Base-by-base conservation (phyloP, 768 basidiomycete genomes). In the Ramaria sp. region DNA sequence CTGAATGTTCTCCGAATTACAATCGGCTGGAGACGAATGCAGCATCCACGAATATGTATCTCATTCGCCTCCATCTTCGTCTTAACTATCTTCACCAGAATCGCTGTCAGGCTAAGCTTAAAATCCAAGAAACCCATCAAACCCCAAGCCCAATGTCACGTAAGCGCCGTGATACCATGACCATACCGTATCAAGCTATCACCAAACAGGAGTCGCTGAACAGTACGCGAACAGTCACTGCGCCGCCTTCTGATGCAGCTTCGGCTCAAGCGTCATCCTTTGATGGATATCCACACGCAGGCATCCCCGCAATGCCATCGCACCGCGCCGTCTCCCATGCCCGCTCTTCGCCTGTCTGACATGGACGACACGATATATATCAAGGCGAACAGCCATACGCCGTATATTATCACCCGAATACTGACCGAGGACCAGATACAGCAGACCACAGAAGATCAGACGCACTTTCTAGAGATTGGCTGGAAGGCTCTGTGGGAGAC, bases 211-310 rank as follows among this genome's bases (percentile, higher is more conserved):
- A 75, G 15, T 87, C 85, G 1, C 70, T 69, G 18, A 85, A 81
- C 63, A 89, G 87, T 58, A 74, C 86, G 28, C 76, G 78, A 16
- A 90, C 88, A 0, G 81, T 90, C 18, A 57, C 59, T 12, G 59
- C 58, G 15, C 22, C 51, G n/a, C 48, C 30, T n/a, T 25, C 47
- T 32, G 28, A 48, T 24, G n/a, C 53, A 4, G 18, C 51, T 3
- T 32, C 30, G 34, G n/a, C 16, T 7, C 16, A 41, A 16, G 13
- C 32, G 32, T 13, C 32, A 34, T 34, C 32, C 32, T 9, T 34
- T 9, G 32, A 34, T 13, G 32, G 9, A 20, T 39, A n/a, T 55
- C 53, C 10, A 55, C 53, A 22, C 24, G 53, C 18, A 8, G 44
- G 6, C 53, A 10, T 55, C 53, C 7, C 51, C 38, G 7, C 37